These are phyloP conservation scores for Yamadazyma taylorii DNA, from an alignment of 1,139 yeast species.

Conservation along the genomic window DNA sequence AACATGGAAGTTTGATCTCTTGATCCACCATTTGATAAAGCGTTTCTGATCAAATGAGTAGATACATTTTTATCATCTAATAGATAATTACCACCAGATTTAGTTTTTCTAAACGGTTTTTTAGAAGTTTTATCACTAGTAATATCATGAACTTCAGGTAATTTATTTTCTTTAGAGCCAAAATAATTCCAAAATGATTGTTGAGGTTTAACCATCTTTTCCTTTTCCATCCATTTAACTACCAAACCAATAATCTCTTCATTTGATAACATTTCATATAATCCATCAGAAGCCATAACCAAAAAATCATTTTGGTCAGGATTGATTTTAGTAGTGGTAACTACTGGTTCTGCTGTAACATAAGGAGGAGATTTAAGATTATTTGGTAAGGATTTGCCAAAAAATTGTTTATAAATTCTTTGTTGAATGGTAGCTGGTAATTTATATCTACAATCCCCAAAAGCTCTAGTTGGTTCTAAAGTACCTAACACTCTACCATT, in stretches of 20 bases:
- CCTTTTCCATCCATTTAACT: slow-evolving; percentile 88
- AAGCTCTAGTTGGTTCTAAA: slow-evolving; percentile 95
- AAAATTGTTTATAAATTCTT: slow-evolving; percentile 69
- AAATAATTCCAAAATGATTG: slow-evolving; percentile 49
- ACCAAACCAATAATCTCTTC: slow-evolving; percentile 93
- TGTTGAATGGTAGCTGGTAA: slow-evolving; percentile 74
- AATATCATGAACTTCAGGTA: slow-evolving; percentile 64
- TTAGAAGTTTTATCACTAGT: slow-evolving; percentile 53
- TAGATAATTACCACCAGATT: slow-evolving; percentile 43
- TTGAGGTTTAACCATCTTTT: slow-evolving; percentile 61
- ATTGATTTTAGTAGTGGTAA: slow-evolving; percentile 75
- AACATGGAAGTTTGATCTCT: slow-evolving; percentile 85
- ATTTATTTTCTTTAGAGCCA: slow-evolving; percentile 48
- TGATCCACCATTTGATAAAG: slow-evolving; percentile 85
- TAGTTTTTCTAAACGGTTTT: slow-evolving; percentile 45
- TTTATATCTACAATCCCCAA: slow-evolving; percentile 95
- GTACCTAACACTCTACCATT: slow-evolving; percentile 92
- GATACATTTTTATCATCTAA: slow-evolving; percentile 85
- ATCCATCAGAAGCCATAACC: slow-evolving; percentile 93
- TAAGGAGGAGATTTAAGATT: slow-evolving; percentile 89
- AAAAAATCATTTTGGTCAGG: slow-evolving; percentile 78
- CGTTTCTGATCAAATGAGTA: slow-evolving; percentile 91
- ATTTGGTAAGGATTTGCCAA: slow-evolving; percentile 80
- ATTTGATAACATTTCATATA: slow-evolving; percentile 87
- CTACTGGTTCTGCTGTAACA: slow-evolving; percentile 94